phyloP scores from a whole-genome alignment of 768 basidiomycete species.

The Leucosporidium creatinivorum region DNA sequence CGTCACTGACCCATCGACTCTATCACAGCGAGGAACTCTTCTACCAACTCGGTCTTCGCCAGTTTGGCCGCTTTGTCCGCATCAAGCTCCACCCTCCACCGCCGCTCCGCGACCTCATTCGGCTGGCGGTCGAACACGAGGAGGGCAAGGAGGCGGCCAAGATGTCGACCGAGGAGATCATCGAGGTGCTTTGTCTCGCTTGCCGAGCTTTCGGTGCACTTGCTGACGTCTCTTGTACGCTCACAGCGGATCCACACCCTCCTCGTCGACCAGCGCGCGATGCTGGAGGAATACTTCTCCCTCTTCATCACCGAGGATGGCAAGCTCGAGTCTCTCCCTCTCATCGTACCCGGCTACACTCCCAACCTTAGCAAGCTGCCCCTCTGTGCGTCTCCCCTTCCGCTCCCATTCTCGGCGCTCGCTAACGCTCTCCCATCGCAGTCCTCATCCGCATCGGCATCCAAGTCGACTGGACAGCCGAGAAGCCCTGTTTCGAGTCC shows the following conservation, averaged over 20 bases:
- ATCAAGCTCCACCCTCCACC: conserved; percentile 79
- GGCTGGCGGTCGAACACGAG: conserved; percentile 70
- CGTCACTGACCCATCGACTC: background rate
- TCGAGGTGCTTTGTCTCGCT: conserved; percentile 52
- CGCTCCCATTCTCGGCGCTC: background rate
- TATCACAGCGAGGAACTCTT: conserved; percentile 75
- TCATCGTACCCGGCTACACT: conserved; percentile 75
- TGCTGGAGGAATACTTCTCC: conserved; percentile 89
- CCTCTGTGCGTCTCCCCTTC: conserved; percentile 50
- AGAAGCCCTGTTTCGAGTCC: conserved; percentile 73
- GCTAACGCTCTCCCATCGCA: background rate
- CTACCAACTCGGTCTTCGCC: conserved; percentile 83
- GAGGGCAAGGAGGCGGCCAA: conserved; percentile 51
- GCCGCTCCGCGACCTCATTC: conserved; percentile 58
- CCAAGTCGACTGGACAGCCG: conserved; percentile 82
- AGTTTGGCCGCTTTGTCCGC: conserved; percentile 74
- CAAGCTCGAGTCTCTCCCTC: conserved; percentile 65
- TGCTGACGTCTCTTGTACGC: background rate
- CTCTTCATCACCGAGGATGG: conserved; percentile 59
- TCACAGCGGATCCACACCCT: conserved; percentile 19
- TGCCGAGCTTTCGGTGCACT: no score
- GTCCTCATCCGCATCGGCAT: conserved; percentile 36
- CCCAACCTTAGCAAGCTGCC: conserved; percentile 89
- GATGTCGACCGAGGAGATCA: conserved; percentile 55
- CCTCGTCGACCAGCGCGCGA: conserved; percentile 49